Percentiles rank a stretch among this genome's conserved stretches.
These are phyloP conservation scores for Prototheca wickerhamii DNA, from an alignment of 163 green algal genomes.

Conservation along the genomic window DNA sequence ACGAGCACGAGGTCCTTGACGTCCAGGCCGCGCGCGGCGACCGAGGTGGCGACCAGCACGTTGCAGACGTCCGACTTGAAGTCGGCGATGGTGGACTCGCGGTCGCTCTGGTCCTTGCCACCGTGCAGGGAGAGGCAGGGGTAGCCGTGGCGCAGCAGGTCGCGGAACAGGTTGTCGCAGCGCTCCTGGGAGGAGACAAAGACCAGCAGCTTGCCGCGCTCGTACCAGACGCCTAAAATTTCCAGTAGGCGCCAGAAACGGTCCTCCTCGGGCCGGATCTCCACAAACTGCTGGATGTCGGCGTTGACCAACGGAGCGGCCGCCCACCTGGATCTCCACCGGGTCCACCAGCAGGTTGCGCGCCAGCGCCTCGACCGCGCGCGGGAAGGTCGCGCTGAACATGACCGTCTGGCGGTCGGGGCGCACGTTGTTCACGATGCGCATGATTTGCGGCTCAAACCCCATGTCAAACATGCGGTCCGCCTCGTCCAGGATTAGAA, in stretches of 20 bases:
- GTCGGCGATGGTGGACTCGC: slow-evolving; percentile 88
- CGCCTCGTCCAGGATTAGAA: slow-evolving; percentile 91
- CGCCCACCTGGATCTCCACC: slow-evolving; percentile 92
- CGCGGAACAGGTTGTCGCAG: slow-evolving; percentile 84
- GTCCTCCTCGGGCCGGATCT: slow-evolving; percentile 76
- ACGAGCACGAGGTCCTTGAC: slow-evolving; percentile 89
- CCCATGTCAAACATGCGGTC: slow-evolving; percentile 99
- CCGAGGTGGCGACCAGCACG: slow-evolving; percentile 88
- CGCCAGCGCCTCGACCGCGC: slow-evolving; percentile 64
- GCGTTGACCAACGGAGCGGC: slow-evolving; percentile 85
- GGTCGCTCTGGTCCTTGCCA: slow-evolving; percentile 95
- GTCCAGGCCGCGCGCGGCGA: slow-evolving; percentile 90
- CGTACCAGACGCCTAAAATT: slow-evolving; percentile 84
- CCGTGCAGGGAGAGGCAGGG: slow-evolving; percentile 91
- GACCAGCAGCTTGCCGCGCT: slow-evolving; percentile 82
- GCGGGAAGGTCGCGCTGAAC: slow-evolving; percentile 82
- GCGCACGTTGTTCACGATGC: slow-evolving; percentile 73
- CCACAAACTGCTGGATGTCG: slow-evolving; percentile 89
- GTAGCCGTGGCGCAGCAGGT: slow-evolving; percentile 85
- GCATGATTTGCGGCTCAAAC: slow-evolving; percentile 90
- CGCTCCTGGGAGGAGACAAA: slow-evolving; percentile 91
- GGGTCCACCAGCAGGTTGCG: slow-evolving; percentile 57
- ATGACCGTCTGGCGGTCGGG: slow-evolving; percentile 95
- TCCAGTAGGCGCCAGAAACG: slow-evolving; percentile 92
- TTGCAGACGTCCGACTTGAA: slow-evolving; percentile 93